These are phyloP conservation scores for Musa itinerans DNA, from an alignment of 176 grass and related monocot species.

Conservation along the genomic window DNA sequence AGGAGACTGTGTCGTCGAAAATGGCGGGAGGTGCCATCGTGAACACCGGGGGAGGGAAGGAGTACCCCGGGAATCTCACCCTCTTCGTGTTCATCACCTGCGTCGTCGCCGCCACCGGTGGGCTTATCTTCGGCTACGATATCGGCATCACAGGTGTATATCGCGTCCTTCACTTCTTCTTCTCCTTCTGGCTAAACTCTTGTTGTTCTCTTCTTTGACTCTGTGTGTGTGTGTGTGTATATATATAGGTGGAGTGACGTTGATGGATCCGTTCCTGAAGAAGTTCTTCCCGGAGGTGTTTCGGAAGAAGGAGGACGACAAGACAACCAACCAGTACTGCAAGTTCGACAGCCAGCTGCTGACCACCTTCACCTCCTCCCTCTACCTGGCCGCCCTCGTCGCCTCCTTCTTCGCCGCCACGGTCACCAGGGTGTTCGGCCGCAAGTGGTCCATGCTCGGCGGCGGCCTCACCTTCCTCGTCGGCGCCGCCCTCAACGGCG, in stretches of 20 bases:
- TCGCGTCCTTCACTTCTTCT: not conserved
- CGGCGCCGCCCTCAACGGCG: conserved; percentile 69
- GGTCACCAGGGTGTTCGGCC: conserved; percentile 56
- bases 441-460: conserved; percentile 94
- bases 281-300: conserved; percentile 89
- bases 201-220: not conserved
- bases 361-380: conserved; percentile 83
- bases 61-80: conserved; percentile 33
- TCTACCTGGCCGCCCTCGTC: conserved; percentile 78
- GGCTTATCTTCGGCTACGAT: conserved; percentile 79
- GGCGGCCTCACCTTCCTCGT: conserved; percentile 80
- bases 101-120: conserved; percentile 68
- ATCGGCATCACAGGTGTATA: conserved; percentile 61
- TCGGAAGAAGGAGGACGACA: conserved; percentile 36
- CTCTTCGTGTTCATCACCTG: conserved; percentile 47
- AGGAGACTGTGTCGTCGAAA: not conserved
- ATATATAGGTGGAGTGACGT: conserved; percentile 64
- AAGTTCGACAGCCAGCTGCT: conserved; percentile 94
- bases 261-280: conserved; percentile 65
- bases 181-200: no score
- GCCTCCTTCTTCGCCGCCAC: conserved; percentile 68
- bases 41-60: not conserved
- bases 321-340: conserved; percentile 71
- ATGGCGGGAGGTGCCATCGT: not conserved
- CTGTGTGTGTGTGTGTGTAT: not conserved